Evolutionary conservation across 345 rosid genomes (phyloP).

Genomic region (Psidium friedrichsthalianum): DNA sequence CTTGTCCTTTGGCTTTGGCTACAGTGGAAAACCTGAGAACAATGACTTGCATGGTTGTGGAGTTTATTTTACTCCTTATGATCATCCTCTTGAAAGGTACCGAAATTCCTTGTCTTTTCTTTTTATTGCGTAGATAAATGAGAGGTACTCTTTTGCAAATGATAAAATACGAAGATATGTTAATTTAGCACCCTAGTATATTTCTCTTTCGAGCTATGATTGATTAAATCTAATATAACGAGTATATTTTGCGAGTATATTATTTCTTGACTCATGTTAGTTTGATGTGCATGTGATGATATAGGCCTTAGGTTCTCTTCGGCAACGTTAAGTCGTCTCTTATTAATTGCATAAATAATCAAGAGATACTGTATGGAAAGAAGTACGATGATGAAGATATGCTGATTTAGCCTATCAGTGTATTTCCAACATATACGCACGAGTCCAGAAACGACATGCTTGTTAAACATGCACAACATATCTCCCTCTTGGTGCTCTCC

Average conservation of each 20-base stretch:
- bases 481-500: no score
- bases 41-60: slow-evolving; percentile 49
- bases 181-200: neutral
- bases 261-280: neutral
- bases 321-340: neutral
- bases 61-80: slow-evolving; percentile 45
- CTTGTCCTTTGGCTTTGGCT: slow-evolving; percentile 54
- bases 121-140: neutral
- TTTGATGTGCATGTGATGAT: neutral
- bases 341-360: neutral
- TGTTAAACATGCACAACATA: no score
- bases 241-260: neutral
- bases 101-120: neutral
- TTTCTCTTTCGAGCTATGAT: neutral
- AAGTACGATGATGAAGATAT: neutral
- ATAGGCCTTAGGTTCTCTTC: neutral
- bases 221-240: neutral
- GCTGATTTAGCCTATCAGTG: neutral
- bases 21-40: slow-evolving; percentile 8
- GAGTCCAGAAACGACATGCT: no score
- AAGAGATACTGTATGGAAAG: neutral
- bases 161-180: neutral
- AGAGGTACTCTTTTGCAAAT: neutral
- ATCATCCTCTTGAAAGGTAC: slow-evolving; percentile 57
- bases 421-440: no score